Conservation (phyloP, 805 yeast genomes). For the Candida oleophila region DNA sequence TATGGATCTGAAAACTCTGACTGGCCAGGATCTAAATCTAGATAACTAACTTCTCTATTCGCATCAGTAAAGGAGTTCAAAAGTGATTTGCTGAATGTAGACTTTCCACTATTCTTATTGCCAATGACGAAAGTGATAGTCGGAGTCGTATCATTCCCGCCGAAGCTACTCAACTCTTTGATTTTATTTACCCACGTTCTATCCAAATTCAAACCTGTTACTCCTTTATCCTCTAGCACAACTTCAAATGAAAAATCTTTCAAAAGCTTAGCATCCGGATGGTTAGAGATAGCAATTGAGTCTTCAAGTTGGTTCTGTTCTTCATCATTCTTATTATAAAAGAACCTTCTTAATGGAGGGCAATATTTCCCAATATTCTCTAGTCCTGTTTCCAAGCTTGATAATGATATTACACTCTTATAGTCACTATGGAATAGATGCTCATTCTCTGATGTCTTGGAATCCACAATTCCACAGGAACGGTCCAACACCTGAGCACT, state of each 20-base stretch:
- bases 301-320: not conserved
- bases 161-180: not conserved
- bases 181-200: conserved; percentile 10
- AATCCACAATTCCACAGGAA: conserved; percentile 18
- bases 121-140: conserved; percentile 49
- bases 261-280: conserved; percentile 11
- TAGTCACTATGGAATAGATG: conserved; percentile 39
- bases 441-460: conserved; percentile 29
- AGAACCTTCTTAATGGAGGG: conserved; percentile 45
- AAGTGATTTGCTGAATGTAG: conserved; percentile 61
- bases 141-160: conserved; percentile 1
- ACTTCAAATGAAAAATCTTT: conserved; percentile 39
- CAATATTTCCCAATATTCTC: conserved; percentile 42
- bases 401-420: conserved; percentile 41
- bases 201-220: conserved; percentile 18
- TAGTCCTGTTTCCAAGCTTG: conserved; percentile 41
- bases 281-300: not conserved
- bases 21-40: conserved; percentile 91
- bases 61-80: conserved; percentile 41
- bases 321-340: conserved; percentile 15
- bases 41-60: conserved; percentile 38
- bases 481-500: conserved; percentile 39
- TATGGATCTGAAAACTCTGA: conserved; percentile 76
- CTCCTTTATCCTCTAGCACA: conserved; percentile 24
- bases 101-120: conserved; percentile 78